Conservation (phyloP, 208 protist genomes). For the Acanthamoeba polyphaga region DNA sequence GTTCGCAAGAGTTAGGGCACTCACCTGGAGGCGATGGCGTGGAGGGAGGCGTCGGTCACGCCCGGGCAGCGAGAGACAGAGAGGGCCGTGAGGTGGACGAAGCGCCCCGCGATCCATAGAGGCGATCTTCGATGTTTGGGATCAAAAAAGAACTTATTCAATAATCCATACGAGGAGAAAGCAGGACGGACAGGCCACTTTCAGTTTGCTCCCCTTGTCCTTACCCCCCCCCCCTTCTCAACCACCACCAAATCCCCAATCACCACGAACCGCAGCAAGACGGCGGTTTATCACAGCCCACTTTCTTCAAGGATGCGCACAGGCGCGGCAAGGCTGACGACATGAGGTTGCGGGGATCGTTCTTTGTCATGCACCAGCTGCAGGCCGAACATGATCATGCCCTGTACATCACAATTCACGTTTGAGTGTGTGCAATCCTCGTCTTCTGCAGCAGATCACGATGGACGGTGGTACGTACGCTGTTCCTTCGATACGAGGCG, state of each 20-base stretch:
- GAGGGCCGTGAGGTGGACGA: neutral
- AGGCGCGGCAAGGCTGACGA: neutral
- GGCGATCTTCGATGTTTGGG: too few species aligned
- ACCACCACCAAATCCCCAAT: too few species aligned
- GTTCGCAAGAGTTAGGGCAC: neutral
- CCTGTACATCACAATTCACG: neutral
- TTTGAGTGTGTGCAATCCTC: too few species aligned
- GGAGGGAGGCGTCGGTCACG: neutral
- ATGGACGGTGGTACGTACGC: neutral
- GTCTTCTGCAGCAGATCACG: too few species aligned
- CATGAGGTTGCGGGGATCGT: constrained; percentile 1
- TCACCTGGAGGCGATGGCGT: neutral
- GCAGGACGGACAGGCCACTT: too few species aligned
- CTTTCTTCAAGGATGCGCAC: constrained; percentile 17
- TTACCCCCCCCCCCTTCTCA: too few species aligned
- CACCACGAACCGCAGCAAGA: too few species aligned
- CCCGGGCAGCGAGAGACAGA: neutral
- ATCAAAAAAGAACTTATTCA: too few species aligned
- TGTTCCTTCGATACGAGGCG: constrained; percentile 51
- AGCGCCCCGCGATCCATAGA: neutral
- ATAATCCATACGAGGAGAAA: too few species aligned
- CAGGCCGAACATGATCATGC: constrained; percentile 69
- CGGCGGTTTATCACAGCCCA: too few species aligned
- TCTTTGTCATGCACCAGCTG: constrained; percentile 59
- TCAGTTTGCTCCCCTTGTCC: too few species aligned